phyloP scores from a whole-genome alignment of 768 basidiomycete genomes.

The Mycena sanguinolenta region DNA sequence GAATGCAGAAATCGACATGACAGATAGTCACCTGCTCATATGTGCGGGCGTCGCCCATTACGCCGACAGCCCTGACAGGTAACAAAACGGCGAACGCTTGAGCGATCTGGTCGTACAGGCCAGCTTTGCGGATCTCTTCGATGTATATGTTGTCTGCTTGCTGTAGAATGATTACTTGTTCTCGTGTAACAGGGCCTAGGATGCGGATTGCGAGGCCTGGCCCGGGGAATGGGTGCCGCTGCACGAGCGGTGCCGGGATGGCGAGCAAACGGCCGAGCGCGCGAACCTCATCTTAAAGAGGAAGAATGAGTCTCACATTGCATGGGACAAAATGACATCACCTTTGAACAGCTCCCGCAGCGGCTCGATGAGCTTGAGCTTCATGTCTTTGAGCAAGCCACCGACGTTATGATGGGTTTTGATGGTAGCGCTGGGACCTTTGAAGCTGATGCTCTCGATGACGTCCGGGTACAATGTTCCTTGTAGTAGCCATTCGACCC shows the following conservation, averaged over 20 bases:
- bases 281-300: slow-evolving; percentile 90
- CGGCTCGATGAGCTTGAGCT: slow-evolving; percentile 98
- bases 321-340: slow-evolving; percentile 42
- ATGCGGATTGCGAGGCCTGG: slow-evolving; percentile 99
- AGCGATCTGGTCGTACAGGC: slow-evolving; percentile 91
- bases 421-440: slow-evolving; percentile 98
- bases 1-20: background rate
- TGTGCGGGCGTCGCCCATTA: slow-evolving; percentile 96
- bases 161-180: slow-evolving; percentile 92
- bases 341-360: slow-evolving; percentile 98
- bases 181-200: slow-evolving; percentile 93
- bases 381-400: slow-evolving; percentile 96
- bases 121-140: slow-evolving; percentile 95
- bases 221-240: slow-evolving; percentile 98
- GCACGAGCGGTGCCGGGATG: slow-evolving; percentile 93
- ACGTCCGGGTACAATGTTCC: slow-evolving; percentile 99
- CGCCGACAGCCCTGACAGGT: slow-evolving; percentile 98
- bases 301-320: slow-evolving; percentile 17
- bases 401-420: slow-evolving; percentile 99
- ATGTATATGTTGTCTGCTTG: slow-evolving; percentile 96
- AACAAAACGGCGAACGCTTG: slow-evolving; percentile 96
- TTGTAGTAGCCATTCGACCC: slow-evolving; percentile 97
- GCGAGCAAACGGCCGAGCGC: slow-evolving; percentile 90
- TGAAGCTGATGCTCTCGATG: slow-evolving; percentile 99
- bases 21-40: slow-evolving; percentile 83